Conservation (phyloP, 192 early-diverging fungal genomes). For the Backusella psychrophila region DNA sequence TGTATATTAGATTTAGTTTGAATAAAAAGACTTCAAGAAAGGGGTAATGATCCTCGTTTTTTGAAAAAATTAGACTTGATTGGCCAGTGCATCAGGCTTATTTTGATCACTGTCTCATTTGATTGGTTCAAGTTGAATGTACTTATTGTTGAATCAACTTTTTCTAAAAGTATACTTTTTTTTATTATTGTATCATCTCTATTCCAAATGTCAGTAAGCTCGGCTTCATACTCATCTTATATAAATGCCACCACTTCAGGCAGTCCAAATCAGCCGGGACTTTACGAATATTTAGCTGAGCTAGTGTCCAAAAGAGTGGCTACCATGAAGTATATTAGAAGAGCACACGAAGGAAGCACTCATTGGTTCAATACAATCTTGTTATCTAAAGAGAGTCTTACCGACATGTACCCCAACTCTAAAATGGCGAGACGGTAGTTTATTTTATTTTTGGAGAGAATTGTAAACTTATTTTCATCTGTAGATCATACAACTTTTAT, state of each 20-base stretch:
- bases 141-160: not conserved
- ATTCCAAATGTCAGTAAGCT: conserved; percentile 1
- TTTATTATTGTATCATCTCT: not conserved
- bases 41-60: not conserved
- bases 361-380: conserved; percentile 51
- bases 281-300: conserved; percentile 40
- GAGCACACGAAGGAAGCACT: conserved; percentile 43
- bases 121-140: not conserved
- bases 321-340: conserved; percentile 43
- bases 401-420: conserved; percentile 33
- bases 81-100: not conserved
- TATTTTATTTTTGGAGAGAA: not conserved
- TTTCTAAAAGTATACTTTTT: not conserved
- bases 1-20: not conserved
- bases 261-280: conserved; percentile 11
- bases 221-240: not conserved
- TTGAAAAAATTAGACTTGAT: not conserved
- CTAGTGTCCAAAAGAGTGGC: conserved; percentile 45
- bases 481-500: conserved; percentile 59
- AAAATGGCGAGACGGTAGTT: conserved; percentile 39
- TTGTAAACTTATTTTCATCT: not conserved
- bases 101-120: not conserved
- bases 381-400: conserved; percentile 38
- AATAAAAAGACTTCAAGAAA: not conserved
- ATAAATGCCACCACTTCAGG: not conserved